phyloP scores from a whole-genome alignment of 163 green algal genomes.

The Picocystis sp. region DNA sequence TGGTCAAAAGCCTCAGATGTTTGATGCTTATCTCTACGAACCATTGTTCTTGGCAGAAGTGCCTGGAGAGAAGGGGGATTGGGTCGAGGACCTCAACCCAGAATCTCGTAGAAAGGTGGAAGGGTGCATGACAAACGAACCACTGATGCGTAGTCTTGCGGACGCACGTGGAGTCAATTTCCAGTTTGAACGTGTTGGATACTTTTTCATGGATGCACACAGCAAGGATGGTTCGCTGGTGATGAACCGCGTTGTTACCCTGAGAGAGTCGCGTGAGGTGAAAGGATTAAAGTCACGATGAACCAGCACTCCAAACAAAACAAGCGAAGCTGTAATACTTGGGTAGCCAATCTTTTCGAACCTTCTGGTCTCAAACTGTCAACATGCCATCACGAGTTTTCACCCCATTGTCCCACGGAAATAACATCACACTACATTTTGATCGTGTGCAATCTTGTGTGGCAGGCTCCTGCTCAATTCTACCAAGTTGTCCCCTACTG shows the following conservation, averaged over 20 bases:
- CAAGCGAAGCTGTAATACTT: no score
- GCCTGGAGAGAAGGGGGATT: conserved; percentile 24
- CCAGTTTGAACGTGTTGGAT: conserved; percentile 88
- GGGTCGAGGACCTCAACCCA: conserved; percentile 72
- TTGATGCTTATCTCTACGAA: conserved; percentile 59
- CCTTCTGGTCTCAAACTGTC: no score
- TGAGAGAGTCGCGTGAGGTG: conserved; percentile 38
- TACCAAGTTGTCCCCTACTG: no score
- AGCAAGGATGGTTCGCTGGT: conserved; percentile 38
- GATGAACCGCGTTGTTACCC: conserved; percentile 74
- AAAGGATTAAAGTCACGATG: not conserved
- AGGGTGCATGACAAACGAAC: conserved; percentile 2
- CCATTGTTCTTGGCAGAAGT: conserved; percentile 51
- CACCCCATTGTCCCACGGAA: no score
- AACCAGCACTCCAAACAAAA: no score
- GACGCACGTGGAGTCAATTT: conserved; percentile 37
- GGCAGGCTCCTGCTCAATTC: no score
- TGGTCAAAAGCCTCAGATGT: conserved; percentile 24
- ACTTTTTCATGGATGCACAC: conserved; percentile 73
- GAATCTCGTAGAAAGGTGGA: conserved; percentile 30
- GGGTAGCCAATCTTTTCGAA: no score
- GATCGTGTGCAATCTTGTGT: no score
- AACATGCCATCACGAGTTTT: no score
- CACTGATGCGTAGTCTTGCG: conserved; percentile 3
- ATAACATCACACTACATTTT: no score